A percentile compares a stretch with the other conserved stretches of the same genome.
Evolutionary conservation across 2,329 filamentous ascomycete genomes (phyloP).

Genomic region (Xylaria sp.): DNA sequence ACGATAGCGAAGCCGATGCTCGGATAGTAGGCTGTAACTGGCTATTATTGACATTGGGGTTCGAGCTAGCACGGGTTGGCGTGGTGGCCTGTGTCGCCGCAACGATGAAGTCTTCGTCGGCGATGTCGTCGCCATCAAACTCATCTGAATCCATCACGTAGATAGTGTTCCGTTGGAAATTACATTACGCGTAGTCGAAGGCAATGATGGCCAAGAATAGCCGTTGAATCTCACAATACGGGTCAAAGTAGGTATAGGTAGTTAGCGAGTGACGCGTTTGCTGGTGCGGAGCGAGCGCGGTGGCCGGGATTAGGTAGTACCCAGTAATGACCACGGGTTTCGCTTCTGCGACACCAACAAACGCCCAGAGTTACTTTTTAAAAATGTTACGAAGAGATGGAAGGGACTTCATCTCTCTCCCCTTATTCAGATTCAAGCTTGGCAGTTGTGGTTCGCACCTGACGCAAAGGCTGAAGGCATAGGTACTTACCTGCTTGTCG

Average conservation of each 20-base stretch:
- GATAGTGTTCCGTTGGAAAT: background rate
- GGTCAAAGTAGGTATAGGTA: background rate
- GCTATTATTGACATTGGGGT: conserved; percentile 38
- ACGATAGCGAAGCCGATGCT: conserved; percentile 26
- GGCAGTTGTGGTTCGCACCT: background rate
- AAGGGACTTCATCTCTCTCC: background rate
- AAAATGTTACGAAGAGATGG: background rate
- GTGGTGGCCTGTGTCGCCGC: conserved; percentile 63
- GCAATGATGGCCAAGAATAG: conserved; percentile 34
- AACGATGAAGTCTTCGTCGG: conserved; percentile 73
- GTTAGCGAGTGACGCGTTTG: conserved; percentile 13
- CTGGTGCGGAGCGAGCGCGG: background rate
- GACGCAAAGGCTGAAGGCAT: background rate
- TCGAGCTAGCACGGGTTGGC: conserved; percentile 45
- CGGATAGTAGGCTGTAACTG: conserved; percentile 38
- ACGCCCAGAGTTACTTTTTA: background rate
- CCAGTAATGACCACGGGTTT: background rate
- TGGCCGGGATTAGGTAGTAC: background rate
- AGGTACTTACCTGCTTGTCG: conserved; percentile 16
- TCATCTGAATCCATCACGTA: conserved; percentile 67
- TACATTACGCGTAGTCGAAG: conserved; percentile 26
- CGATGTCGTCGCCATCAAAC: conserved; percentile 71
- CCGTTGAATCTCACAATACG: conserved; percentile 15
- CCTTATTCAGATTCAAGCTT: background rate
- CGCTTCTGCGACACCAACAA: background rate